Conservation (phyloP, 2,329 filamentous ascomycete genomes). For the Delphinella strobiligena region DNA sequence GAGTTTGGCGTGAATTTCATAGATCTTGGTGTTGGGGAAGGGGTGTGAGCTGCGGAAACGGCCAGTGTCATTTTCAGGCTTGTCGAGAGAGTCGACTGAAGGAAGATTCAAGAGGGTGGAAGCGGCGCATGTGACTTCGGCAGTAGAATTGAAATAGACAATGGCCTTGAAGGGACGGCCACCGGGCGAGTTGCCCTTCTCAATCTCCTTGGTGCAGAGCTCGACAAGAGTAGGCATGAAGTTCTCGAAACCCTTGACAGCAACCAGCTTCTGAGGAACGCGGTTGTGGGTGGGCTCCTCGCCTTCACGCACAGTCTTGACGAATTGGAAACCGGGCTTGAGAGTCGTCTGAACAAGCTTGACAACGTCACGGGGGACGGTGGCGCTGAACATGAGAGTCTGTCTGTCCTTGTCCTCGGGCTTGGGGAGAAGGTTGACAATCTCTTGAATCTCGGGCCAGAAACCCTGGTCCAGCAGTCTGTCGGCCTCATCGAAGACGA, state of each 20-base stretch:
- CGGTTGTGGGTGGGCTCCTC: constrained; percentile 75
- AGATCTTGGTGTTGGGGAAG: constrained; percentile 27
- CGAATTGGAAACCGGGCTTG: constrained; percentile 73
- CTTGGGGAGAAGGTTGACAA: constrained; percentile 46
- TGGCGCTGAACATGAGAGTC: constrained; percentile 91
- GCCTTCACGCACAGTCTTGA: constrained; percentile 74
- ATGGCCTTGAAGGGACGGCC: constrained; percentile 81
- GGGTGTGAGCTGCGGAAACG: constrained; percentile 13
- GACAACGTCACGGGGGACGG: constrained; percentile 74
- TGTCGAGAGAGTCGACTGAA: constrained; percentile 3
- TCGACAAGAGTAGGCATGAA: constrained; percentile 66
- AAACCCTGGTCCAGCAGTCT: constrained; percentile 51
- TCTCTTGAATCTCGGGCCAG: constrained; percentile 35
- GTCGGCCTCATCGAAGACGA: constrained; percentile 57
- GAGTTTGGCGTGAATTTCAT: constrained; percentile 69
- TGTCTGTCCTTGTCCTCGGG: constrained; percentile 57
- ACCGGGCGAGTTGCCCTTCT: constrained; percentile 24
- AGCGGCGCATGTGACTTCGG: constrained; percentile 54
- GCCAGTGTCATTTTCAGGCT: constrained; percentile 13
- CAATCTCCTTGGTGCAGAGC: constrained; percentile 51
- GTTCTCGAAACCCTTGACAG: constrained; percentile 60
- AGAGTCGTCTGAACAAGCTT: constrained; percentile 66
- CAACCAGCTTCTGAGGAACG: constrained; percentile 68
- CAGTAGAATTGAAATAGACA: constrained; percentile 74
- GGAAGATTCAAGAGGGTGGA: constrained; percentile 43